Conservation (phyloP, 1,284 basidiomycete genomes). For the Ceraceosorus bombacis region DNA sequence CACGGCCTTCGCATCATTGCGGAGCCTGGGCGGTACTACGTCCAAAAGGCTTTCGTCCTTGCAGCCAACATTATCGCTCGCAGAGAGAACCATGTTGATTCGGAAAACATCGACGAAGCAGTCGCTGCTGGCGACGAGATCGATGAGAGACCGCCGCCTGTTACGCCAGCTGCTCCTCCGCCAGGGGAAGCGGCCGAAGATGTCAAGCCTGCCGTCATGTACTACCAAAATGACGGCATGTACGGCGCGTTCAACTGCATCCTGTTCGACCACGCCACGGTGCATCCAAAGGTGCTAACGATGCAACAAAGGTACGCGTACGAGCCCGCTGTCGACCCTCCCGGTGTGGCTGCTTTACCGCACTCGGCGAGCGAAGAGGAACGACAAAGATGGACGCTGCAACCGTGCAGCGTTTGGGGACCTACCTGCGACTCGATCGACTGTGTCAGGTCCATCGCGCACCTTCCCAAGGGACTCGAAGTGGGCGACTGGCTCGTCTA, state of each 20-base stretch:
- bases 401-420: slow-evolving; percentile 54
- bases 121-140: slow-evolving; percentile 7
- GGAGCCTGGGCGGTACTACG: slow-evolving; percentile 92
- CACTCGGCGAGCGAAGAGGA: neutral
- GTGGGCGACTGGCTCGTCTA: slow-evolving; percentile 84
- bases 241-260: slow-evolving; percentile 98
- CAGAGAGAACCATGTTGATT: slow-evolving; percentile 12
- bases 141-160: neutral
- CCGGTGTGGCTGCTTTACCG: neutral
- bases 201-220: slow-evolving; percentile 42
- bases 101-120: neutral
- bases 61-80: slow-evolving; percentile 91
- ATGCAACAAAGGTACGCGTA: slow-evolving; percentile 39
- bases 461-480: slow-evolving; percentile 35
- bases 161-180: neutral
- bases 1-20: slow-evolving; percentile 79
- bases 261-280: slow-evolving; percentile 83
- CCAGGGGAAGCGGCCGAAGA: neutral
- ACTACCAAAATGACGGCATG: slow-evolving; percentile 48
- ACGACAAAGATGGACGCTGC: slow-evolving; percentile 36
- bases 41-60: slow-evolving; percentile 82
- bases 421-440: slow-evolving; percentile 87
- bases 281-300: slow-evolving; percentile 71
- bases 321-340: slow-evolving; percentile 39
- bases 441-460: slow-evolving; percentile 48